Conservation (phyloP, 1,284 basidiomycete genomes). For the Puccinia horiana region DNA sequence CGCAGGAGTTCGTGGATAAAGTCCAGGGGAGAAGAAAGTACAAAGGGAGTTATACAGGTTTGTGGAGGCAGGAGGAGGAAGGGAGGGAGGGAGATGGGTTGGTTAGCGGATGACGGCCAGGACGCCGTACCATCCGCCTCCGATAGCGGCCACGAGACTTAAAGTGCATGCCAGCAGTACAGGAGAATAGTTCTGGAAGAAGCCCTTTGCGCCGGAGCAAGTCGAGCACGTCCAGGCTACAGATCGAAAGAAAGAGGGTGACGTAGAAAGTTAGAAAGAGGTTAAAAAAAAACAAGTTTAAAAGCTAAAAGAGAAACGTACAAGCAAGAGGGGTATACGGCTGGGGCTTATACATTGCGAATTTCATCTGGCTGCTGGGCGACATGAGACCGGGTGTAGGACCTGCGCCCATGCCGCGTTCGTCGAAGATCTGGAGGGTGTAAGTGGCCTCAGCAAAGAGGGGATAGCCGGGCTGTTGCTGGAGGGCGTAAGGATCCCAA, state of each 20-base stretch:
- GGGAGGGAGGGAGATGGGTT: neutral
- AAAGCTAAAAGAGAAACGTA: slow-evolving; percentile 61
- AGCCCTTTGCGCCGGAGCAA: slow-evolving; percentile 64
- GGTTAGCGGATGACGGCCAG: slow-evolving; percentile 28
- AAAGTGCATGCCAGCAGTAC: slow-evolving; percentile 67
- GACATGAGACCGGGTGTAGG: slow-evolving; percentile 69
- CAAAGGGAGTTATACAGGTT: neutral
- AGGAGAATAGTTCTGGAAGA: slow-evolving; percentile 62
- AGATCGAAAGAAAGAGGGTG: slow-evolving; percentile 20
- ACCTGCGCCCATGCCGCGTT: slow-evolving; percentile 69
- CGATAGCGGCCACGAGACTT: slow-evolving; percentile 68
- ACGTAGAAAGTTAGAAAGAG: slow-evolving; percentile 46
- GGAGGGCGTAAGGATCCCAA: slow-evolving; percentile 79
- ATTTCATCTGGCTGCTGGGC: slow-evolving; percentile 71
- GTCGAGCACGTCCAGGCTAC: slow-evolving; percentile 75
- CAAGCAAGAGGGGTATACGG: slow-evolving; percentile 71
- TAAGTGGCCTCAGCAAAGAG: slow-evolving; percentile 75
- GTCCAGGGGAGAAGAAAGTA: neutral
- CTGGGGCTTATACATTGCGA: slow-evolving; percentile 82
- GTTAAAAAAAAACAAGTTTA: no score
- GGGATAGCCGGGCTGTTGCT: slow-evolving; percentile 67
- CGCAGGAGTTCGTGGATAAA: no score
- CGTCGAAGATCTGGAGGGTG: slow-evolving; percentile 75
- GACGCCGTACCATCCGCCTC: slow-evolving; percentile 36
- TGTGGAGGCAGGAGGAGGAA: neutral